These are phyloP conservation scores for Corchorus capsularis DNA, from an alignment of 345 rosid species.

Conservation along the genomic window DNA sequence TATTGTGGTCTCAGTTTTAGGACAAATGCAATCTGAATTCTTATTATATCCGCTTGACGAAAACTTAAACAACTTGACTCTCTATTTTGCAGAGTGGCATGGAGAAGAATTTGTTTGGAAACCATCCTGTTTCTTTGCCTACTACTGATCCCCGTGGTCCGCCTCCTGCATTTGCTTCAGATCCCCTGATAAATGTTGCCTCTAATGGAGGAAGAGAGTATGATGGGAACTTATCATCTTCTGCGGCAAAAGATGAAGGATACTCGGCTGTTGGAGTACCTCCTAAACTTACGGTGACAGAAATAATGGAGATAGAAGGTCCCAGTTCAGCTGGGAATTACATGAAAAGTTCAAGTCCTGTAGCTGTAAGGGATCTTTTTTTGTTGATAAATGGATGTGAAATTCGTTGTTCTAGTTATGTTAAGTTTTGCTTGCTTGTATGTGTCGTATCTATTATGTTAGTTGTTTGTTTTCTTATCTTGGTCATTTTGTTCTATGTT, in stretches of 20 bases:
- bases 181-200: constrained; percentile 52
- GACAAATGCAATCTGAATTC: neutral
- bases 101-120: constrained; percentile 87
- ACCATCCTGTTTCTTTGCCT: constrained; percentile 73
- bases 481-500: constrained; percentile 4
- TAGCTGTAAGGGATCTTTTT: constrained; percentile 58
- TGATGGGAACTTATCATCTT: constrained; percentile 38
- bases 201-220: constrained; percentile 25
- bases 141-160: constrained; percentile 51
- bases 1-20: neutral
- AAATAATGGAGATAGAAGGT: constrained; percentile 87
- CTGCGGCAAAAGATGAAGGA: constrained; percentile 51
- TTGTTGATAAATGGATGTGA: constrained; percentile 13
- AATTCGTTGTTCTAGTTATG: neutral
- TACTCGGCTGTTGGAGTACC: constrained; percentile 45
- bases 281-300: constrained; percentile 55
- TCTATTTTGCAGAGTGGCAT: constrained; percentile 67
- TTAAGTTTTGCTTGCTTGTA: constrained; percentile 5
- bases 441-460: constrained; percentile 6
- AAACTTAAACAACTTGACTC: constrained; percentile 13
- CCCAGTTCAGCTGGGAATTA: constrained; percentile 72
- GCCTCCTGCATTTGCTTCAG: constrained; percentile 81
- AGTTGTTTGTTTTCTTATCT: constrained; percentile 11
- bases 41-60: neutral
- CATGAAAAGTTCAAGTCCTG: constrained; percentile 70